Percentiles rank a stretch among this genome's conserved stretches.
Conservation (phyloP, 441 rosid genomes). For the Adansonia gregorii region DNA sequence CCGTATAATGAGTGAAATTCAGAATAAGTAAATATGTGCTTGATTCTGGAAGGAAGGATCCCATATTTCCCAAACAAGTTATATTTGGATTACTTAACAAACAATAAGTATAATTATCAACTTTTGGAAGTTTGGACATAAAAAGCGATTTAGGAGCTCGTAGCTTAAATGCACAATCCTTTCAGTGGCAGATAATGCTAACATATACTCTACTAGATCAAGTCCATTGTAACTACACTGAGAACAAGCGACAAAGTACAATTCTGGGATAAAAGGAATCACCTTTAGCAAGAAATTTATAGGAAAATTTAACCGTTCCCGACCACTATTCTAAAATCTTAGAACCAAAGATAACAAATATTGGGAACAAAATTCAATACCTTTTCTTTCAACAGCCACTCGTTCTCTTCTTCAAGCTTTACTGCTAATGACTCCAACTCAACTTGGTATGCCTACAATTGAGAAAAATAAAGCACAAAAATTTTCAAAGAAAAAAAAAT, state of each 20-base stretch:
- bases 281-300: background rate
- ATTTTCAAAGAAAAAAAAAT: background rate
- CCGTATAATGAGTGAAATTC: background rate
- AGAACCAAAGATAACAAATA: background rate
- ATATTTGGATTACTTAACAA: background rate
- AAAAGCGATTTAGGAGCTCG: background rate
- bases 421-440: conserved; percentile 76
- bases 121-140: background rate
- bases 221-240: background rate
- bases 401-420: conserved; percentile 77
- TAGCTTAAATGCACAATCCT: background rate
- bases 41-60: background rate
- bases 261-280: background rate
- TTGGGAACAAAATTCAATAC: conserved; percentile 31
- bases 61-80: background rate
- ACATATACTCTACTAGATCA: background rate
- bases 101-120: background rate
- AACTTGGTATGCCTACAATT: conserved; percentile 72
- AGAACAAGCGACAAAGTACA: background rate
- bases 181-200: background rate
- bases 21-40: background rate
- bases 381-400: conserved; percentile 67
- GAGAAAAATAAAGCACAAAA: background rate
- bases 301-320: background rate
- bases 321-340: background rate